Evolutionary conservation across 2,329 filamentous ascomycete genomes (phyloP).

Genomic region (Fusarium temperatum): DNA sequence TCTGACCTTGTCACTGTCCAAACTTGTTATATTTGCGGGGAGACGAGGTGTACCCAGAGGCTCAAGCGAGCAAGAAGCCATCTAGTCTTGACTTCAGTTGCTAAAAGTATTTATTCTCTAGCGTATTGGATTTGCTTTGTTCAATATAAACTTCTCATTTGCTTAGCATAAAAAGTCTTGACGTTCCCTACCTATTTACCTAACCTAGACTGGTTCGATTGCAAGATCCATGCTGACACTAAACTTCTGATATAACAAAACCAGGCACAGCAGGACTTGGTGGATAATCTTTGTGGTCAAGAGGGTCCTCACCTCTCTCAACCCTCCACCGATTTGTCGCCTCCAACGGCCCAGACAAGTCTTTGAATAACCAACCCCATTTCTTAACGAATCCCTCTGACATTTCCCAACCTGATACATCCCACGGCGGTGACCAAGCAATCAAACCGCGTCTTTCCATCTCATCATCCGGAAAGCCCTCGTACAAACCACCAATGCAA

Average conservation of each 20-base stretch:
- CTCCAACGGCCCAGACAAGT: slow-evolving; percentile 2
- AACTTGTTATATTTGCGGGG: neutral
- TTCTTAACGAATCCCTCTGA: slow-evolving; percentile 33
- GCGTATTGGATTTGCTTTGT: neutral
- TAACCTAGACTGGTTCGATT: neutral
- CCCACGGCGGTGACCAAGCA: slow-evolving; percentile 49
- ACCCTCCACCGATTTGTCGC: slow-evolving; percentile 34
- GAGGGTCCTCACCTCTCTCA: slow-evolving; percentile 15
- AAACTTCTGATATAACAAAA: neutral
- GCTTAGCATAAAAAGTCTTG: neutral
- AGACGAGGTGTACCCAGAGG: neutral
- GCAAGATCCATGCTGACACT: neutral
- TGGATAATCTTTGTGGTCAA: neutral
- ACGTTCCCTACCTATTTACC: neutral
- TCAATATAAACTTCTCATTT: neutral
- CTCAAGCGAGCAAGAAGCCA: neutral
- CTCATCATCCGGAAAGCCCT: slow-evolving; percentile 55
- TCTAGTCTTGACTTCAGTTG: too few relatives aligned
- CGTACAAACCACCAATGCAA: slow-evolving; percentile 53
- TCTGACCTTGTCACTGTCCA: neutral
- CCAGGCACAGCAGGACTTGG: neutral
- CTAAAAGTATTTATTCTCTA: neutral
- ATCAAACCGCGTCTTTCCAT: slow-evolving; percentile 52
- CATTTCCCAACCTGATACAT: slow-evolving; percentile 35
- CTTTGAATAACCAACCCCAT: slow-evolving; percentile 33